These are phyloP conservation scores for Emmonsiellopsis sp. DNA, from an alignment of 2,329 filamentous ascomycete genomes.

Conservation along the genomic window DNA sequence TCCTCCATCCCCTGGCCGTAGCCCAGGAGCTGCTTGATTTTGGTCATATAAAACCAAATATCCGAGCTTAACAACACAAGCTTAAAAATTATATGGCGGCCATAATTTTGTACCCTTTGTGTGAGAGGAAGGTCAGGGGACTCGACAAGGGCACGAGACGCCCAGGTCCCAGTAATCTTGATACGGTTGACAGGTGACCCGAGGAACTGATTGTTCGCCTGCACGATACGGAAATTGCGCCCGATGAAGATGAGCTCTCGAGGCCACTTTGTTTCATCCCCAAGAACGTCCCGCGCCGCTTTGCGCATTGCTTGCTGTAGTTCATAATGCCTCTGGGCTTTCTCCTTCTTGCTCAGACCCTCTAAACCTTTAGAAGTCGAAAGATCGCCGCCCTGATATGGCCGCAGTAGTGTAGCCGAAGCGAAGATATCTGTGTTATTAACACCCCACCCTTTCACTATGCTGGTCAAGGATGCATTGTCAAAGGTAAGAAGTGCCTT, in stretches of 20 bases:
- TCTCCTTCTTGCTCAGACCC: constrained; percentile 44
- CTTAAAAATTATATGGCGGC: constrained; percentile 73
- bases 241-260: constrained; percentile 88
- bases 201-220: constrained; percentile 85
- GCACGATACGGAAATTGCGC: constrained; percentile 83
- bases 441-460: constrained; percentile 78
- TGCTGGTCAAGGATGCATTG: constrained; percentile 63
- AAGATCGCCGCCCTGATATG: constrained; percentile 76
- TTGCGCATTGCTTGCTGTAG: constrained; percentile 66
- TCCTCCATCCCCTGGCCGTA: constrained; percentile 84
- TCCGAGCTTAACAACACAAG: constrained; percentile 67
- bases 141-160: constrained; percentile 71
- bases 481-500: constrained; percentile 90
- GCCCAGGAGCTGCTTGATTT: constrained; percentile 66
- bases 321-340: constrained; percentile 57
- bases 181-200: constrained; percentile 82
- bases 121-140: constrained; percentile 53
- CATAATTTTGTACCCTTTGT: constrained; percentile 59
- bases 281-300: constrained; percentile 68
- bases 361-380: constrained; percentile 50
- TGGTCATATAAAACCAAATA: constrained; percentile 72
- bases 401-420: constrained; percentile 76
- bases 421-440: constrained; percentile 85
- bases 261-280: constrained; percentile 80
- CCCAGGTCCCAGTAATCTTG: constrained; percentile 91